phyloP scores from a whole-genome alignment of 2,329 filamentous ascomycete species.

The Coniella lustricola region DNA sequence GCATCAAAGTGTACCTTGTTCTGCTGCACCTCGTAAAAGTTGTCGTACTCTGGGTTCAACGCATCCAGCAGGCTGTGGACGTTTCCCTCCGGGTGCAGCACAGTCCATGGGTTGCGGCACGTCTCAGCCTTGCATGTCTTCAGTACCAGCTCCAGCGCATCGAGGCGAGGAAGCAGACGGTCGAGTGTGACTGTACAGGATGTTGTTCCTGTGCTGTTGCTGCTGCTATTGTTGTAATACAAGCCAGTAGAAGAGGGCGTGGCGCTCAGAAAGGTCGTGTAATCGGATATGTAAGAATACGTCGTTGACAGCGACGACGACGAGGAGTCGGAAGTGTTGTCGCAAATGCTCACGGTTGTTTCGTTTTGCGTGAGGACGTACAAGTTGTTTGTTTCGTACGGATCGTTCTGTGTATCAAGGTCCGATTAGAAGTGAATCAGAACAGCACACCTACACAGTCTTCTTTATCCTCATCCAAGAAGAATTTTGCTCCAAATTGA shows the following conservation, averaged over 20 bases:
- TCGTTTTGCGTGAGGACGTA: background rate
- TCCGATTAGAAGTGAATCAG: background rate
- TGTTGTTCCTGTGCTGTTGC: slow-evolving; percentile 3
- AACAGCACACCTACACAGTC: no score
- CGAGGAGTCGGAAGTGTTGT: background rate
- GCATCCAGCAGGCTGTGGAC: slow-evolving; percentile 46
- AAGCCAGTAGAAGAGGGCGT: background rate
- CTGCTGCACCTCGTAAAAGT: slow-evolving; percentile 42
- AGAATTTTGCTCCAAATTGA: no score
- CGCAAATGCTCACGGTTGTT: background rate
- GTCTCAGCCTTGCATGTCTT: slow-evolving; percentile 51
- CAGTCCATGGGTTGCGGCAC: slow-evolving; percentile 49
- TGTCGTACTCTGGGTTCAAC: slow-evolving; percentile 39
- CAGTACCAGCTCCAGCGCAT: slow-evolving; percentile 52
- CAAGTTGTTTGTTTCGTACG: slow-evolving; percentile 43
- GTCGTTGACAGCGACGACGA: background rate
- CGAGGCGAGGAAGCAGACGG: slow-evolving; percentile 43
- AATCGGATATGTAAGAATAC: background rate
- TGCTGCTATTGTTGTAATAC: slow-evolving; percentile 12
- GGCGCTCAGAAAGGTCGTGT: background rate
- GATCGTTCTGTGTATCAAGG: slow-evolving; percentile 36
- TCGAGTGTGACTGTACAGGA: slow-evolving; percentile 22
- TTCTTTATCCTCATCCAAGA: no score
- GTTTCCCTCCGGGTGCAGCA: slow-evolving; percentile 45
- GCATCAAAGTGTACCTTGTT: slow-evolving; percentile 43